Evolutionary conservation across 2,329 filamentous ascomycete genomes (phyloP).

Genomic region (Venturia pyrina): DNA sequence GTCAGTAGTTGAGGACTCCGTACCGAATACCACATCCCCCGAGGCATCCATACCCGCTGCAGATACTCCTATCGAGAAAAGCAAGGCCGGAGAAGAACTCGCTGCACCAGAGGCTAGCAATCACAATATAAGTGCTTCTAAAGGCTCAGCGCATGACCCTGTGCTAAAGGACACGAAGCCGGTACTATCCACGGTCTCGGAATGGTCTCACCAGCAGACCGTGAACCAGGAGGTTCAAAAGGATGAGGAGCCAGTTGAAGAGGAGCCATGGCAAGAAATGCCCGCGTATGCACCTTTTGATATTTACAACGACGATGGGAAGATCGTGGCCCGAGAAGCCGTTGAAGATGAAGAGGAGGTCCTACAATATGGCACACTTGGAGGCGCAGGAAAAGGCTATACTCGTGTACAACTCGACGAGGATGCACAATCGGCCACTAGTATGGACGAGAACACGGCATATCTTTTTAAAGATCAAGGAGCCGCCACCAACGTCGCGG

Average conservation of each 20-base stretch:
- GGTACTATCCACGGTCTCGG: slow-evolving; percentile 45
- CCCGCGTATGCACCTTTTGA: slow-evolving; percentile 86
- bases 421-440: slow-evolving; percentile 85
- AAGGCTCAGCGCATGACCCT: background rate
- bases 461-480: slow-evolving; percentile 79
- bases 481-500: slow-evolving; percentile 45
- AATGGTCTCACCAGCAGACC: slow-evolving; percentile 84
- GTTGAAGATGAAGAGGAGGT: slow-evolving; percentile 58
- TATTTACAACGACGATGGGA: slow-evolving; percentile 90
- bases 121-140: background rate
- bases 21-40: background rate
- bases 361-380: slow-evolving; percentile 64
- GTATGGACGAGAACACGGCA: slow-evolving; percentile 92
- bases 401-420: slow-evolving; percentile 93
- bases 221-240: slow-evolving; percentile 35
- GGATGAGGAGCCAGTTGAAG: slow-evolving; percentile 45
- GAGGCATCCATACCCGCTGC: background rate
- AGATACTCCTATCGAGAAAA: background rate
- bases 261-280: slow-evolving; percentile 86
- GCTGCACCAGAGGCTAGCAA: background rate
- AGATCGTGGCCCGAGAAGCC: slow-evolving; percentile 72
- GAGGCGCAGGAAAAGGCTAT: slow-evolving; percentile 89
- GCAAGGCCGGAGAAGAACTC: background rate
- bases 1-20: background rate
- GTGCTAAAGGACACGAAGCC: background rate